Percentiles rank a stretch among this genome's conserved stretches.
Evolutionary conservation across 2,329 filamentous ascomycete species (phyloP).

Genomic region (Epicoccum nigrum): DNA sequence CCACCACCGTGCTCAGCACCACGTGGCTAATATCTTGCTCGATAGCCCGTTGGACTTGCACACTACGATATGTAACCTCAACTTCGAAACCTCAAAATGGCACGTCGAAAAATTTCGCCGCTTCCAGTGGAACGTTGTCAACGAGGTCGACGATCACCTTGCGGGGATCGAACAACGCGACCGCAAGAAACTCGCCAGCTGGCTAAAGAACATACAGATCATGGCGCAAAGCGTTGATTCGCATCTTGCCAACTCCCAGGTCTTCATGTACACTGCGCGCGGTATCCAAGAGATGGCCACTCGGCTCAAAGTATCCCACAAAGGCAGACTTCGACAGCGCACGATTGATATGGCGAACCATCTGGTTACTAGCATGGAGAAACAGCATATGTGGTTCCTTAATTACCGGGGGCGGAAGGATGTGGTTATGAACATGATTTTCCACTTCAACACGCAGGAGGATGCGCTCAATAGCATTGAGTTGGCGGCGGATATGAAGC

Average conservation of each 20-base stretch:
- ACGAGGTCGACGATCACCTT: constrained; percentile 27
- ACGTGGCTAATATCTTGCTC: constrained; percentile 16
- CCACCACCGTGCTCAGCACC: constrained; percentile 7
- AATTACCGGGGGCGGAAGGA: constrained; percentile 29
- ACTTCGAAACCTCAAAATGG: constrained; percentile 23
- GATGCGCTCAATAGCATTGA: constrained; percentile 40
- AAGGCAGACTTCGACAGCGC: constrained; percentile 1
- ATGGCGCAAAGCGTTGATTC: constrained; percentile 38
- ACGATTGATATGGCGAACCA: constrained; percentile 31
- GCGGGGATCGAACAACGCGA: constrained; percentile 14
- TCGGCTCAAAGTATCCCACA: constrained; percentile 7
- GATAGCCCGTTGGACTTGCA: constrained; percentile 20
- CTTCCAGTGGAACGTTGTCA: constrained; percentile 18
- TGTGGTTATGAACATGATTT: constrained; percentile 25
- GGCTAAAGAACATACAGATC: constrained; percentile 34
- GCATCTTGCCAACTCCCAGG: constrained; percentile 35
- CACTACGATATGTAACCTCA: constrained; percentile 17
- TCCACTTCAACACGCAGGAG: constrained; percentile 38
- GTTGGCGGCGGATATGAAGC: constrained; percentile 34
- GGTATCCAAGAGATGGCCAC: constrained; percentile 26
- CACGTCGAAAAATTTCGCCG: constrained; percentile 19
- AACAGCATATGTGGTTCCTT: constrained; percentile 32
- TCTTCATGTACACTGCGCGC: constrained; percentile 30
- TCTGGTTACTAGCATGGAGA: constrained; percentile 35
- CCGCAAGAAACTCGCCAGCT: not conserved